Conservation (phyloP, 176 grass and related monocot species). For the Melocanna baccifera region DNA sequence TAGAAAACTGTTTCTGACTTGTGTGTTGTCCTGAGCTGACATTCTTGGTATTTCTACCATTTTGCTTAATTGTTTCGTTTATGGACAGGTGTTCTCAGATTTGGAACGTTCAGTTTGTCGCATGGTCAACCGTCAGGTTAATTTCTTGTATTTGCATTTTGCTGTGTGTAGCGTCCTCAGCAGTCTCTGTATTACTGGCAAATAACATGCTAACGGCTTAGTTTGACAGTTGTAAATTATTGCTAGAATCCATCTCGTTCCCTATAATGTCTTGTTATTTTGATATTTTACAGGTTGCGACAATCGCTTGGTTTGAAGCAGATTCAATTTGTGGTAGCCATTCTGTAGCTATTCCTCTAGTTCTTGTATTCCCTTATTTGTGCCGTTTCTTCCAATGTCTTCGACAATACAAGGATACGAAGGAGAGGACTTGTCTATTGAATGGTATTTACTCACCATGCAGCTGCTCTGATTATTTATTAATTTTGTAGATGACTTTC, state of each 20-base stretch:
- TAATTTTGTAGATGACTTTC: not conserved
- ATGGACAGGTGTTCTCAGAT: slow-evolving; percentile 92
- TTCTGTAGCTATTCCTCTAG: slow-evolving; percentile 90
- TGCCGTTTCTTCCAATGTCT: slow-evolving; percentile 96
- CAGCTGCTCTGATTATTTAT: not conserved
- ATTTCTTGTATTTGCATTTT: slow-evolving; percentile 18
- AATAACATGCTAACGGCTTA: not conserved
- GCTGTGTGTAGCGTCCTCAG: not conserved
- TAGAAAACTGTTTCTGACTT: not conserved
- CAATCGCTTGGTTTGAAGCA: slow-evolving; percentile 98
- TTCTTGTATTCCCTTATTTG: slow-evolving; percentile 87
- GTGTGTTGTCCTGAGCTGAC: not conserved
- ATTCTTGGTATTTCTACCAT: not conserved
- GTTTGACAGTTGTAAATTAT: not conserved
- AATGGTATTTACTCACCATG: slow-evolving; percentile 69
- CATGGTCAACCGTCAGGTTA: slow-evolving; percentile 93
- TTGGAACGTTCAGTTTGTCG: slow-evolving; percentile 95
- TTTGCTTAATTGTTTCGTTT: slow-evolving; percentile 31
- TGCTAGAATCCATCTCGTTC: not conserved
- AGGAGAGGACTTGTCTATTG: slow-evolving; percentile 78
- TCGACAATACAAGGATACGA: slow-evolving; percentile 95
- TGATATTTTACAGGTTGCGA: slow-evolving; percentile 68
- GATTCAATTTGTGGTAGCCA: slow-evolving; percentile 99
- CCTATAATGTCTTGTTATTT: slow-evolving; percentile 6
- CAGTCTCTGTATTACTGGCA: not conserved